Base-by-base conservation (phyloP, 2,329 filamentous ascomycete genomes). In the Phoma sp. region DNA sequence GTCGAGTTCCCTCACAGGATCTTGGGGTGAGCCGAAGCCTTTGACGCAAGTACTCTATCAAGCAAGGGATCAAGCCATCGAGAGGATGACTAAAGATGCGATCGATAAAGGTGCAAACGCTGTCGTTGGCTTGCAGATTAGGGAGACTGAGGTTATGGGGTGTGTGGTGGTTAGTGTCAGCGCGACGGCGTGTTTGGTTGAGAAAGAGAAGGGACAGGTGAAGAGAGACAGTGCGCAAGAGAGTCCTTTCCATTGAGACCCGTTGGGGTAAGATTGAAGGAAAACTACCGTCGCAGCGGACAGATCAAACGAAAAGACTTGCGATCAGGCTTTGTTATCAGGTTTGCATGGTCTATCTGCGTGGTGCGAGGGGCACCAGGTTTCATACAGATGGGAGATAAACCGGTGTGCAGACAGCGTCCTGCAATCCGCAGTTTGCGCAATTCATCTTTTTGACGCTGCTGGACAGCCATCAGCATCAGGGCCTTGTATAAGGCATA, bases 61-160 rank as follows among this genome's bases (percentile, higher is more conserved):
- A 23, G 69, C 68, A 11, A 60, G 71, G 18, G 70, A 73, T 36
- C 67, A 70, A 46, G 71, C 71, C 0, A 66, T 70, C n/a, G 71
- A 73, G 38, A 55, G 71, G 7, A 68, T 73, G 60, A 58, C 72
- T 7, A 61, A 62, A n/a, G 69, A 73, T 47, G 71, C 69, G 13
- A 59, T 73, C 9, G 52, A 54, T 7, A 61, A 66, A 27, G 71
- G 71, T 4, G 70, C 68, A 13, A 73, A 73, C 46, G 71, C 71
- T 0, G 59, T 71, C 30, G 51, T 73, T 1, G 71, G 70, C 6
- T 46, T 73, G 38, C 60, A 65, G 3, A 63, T 72, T 25, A 60
- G 67, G 10, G 71, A 73, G 45, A 69, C 62, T 45, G 71, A 73
- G 50, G 59, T 73, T 4, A 48, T 73, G 33, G 69, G 71, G 2